Evolutionary conservation across 2,329 filamentous ascomycete species (phyloP).

Genomic region (Aspergillus felis): DNA sequence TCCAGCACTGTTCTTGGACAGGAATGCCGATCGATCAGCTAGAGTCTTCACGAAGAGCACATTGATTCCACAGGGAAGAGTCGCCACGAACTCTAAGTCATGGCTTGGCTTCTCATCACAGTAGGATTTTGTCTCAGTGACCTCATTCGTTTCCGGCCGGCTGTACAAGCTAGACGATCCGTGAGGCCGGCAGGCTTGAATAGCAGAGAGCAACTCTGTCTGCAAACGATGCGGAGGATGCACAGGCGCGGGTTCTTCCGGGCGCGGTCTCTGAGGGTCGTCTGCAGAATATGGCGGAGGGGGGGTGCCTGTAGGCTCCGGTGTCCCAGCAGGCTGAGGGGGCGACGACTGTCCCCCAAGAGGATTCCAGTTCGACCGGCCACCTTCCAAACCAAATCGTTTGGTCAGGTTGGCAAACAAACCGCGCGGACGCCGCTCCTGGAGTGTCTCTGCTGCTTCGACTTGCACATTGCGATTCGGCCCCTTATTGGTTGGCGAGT

Average conservation of each 20-base stretch:
- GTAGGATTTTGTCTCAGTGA: slow-evolving; percentile 80
- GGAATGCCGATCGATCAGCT: slow-evolving; percentile 52
- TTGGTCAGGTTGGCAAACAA: slow-evolving; percentile 67
- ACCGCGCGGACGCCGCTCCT: slow-evolving; percentile 48
- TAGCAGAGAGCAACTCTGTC: slow-evolving; percentile 64
- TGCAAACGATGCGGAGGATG: slow-evolving; percentile 41
- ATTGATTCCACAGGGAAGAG: slow-evolving; percentile 67
- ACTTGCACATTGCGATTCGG: slow-evolving; percentile 16
- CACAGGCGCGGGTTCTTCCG: slow-evolving; percentile 28
- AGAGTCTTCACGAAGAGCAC: slow-evolving; percentile 65
- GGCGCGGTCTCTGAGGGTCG: slow-evolving; percentile 30
- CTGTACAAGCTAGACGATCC: slow-evolving; percentile 71
- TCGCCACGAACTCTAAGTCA: slow-evolving; percentile 67
- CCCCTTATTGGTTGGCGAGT: slow-evolving; percentile 55
- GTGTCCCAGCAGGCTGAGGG: slow-evolving; percentile 17
- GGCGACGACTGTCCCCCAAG: slow-evolving; percentile 21
- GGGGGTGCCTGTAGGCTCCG: slow-evolving; percentile 19
- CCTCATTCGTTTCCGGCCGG: slow-evolving; percentile 64
- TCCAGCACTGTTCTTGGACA: slow-evolving; percentile 56
- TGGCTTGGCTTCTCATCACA: slow-evolving; percentile 74
- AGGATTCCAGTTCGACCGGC: slow-evolving; percentile 23
- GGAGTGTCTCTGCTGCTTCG: slow-evolving; percentile 17
- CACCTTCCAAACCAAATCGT: slow-evolving; percentile 63
- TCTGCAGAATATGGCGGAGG: slow-evolving; percentile 40
- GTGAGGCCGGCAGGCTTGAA: slow-evolving; percentile 72